A percentile compares a stretch with the other conserved stretches of the same genome.
phyloP scores from a whole-genome alignment of 1,284 basidiomycete species.

The Cutaneotrichosporon spelunceum region DNA sequence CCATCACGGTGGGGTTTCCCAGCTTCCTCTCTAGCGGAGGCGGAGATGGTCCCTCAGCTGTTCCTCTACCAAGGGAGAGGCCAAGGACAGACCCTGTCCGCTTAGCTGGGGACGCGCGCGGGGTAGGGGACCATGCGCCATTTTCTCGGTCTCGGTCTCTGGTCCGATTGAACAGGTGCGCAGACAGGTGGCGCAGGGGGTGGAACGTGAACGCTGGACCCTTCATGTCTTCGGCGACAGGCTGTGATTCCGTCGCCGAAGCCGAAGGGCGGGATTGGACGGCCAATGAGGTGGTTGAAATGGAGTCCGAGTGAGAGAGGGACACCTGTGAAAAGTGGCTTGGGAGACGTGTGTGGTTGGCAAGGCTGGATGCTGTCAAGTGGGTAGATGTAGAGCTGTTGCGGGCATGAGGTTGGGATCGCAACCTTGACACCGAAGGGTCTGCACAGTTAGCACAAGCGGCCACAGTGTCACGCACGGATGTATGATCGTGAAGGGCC shows the following conservation, averaged over 20 bases:
- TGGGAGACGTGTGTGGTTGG: conserved; percentile 28
- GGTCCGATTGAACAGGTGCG: conserved; percentile 53
- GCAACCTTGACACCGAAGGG: conserved; percentile 75
- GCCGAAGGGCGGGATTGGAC: conserved; percentile 7
- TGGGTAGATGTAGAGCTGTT: conserved; percentile 62
- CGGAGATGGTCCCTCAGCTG: neutral
- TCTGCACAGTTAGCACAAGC: conserved; percentile 58
- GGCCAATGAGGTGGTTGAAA: conserved; percentile 31
- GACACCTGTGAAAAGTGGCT: conserved; percentile 47
- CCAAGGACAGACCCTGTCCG: conserved; percentile 62
- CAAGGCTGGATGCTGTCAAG: conserved; percentile 31
- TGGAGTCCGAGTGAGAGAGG: conserved; percentile 38
- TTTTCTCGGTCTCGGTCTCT: conserved; percentile 11
- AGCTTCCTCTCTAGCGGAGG: conserved; percentile 13
- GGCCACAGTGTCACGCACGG: conserved; percentile 29
- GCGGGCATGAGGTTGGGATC: conserved; percentile 55
- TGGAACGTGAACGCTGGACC: conserved; percentile 42
- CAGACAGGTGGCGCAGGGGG: conserved; percentile 62
- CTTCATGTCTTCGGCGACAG: conserved; percentile 25
- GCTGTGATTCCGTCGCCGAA: conserved; percentile 13
- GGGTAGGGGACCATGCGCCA: conserved; percentile 10
- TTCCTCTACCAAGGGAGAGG: neutral
- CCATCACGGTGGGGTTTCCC: conserved; percentile 73
- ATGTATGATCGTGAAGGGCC: conserved; percentile 28
- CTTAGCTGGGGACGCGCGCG: conserved; percentile 10